Conservation (phyloP, 495 filamentous ascomycete species). For the Cladorrhinum samala region DNA sequence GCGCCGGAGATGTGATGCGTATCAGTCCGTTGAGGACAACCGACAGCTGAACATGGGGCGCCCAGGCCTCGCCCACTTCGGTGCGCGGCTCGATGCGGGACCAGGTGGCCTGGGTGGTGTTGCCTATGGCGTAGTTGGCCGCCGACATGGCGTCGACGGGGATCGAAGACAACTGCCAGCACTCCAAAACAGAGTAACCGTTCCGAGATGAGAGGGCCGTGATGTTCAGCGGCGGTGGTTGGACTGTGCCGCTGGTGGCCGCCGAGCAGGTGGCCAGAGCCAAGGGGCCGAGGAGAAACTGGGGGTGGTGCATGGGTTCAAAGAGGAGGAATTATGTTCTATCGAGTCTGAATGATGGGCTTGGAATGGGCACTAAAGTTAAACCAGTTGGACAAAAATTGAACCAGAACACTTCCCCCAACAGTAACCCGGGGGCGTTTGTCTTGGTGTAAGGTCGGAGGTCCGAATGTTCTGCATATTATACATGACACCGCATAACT, state of each 20-base stretch:
- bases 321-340: too few species aligned
- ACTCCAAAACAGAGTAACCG: constrained; percentile 26
- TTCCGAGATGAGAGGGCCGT: constrained; percentile 22
- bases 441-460: too few species aligned
- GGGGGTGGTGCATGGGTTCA: not conserved
- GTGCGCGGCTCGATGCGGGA: constrained; percentile 23
- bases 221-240: constrained; percentile 15
- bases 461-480: too few species aligned
- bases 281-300: not conserved
- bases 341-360: too few species aligned
- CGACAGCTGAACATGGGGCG: constrained; percentile 24
- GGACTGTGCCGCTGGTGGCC: not conserved
- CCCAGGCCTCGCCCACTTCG: constrained; percentile 24
- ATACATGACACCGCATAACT: too few species aligned
- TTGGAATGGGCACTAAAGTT: too few species aligned
- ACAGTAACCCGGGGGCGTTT: too few species aligned
- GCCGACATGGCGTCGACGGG: constrained; percentile 23
- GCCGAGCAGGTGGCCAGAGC: not conserved
- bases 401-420: too few species aligned
- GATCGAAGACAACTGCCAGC: constrained; percentile 21
- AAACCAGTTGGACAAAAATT: too few species aligned
- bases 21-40: constrained; percentile 26
- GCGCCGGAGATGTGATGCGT: constrained; percentile 23
- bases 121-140: constrained; percentile 23
- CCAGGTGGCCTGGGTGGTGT: constrained; percentile 21